phyloP scores from a whole-genome alignment of 192 early-diverging fungal species.

The Paraglomus occultum region DNA sequence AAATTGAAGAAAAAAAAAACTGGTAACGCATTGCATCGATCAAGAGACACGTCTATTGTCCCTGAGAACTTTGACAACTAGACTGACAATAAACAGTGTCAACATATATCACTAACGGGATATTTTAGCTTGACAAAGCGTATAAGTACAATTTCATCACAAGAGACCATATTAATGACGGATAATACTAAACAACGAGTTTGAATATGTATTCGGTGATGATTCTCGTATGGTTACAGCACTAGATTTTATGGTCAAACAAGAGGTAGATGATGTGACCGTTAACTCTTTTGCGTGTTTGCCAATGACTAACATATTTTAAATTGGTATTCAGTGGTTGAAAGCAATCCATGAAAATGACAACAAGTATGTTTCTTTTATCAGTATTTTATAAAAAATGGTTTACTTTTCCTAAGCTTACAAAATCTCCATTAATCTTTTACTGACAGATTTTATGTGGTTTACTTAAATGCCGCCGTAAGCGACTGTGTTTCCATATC shows the following conservation, averaged over 20 bases:
- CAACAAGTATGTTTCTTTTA: conserved; percentile 20
- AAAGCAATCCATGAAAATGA: conserved; percentile 21
- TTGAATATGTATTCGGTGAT: conserved; percentile 25
- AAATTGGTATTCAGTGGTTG: conserved; percentile 18
- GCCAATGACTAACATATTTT: not conserved
- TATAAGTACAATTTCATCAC: conserved; percentile 9
- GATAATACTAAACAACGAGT: conserved; percentile 21
- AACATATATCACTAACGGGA: conserved; percentile 29
- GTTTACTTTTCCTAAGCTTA: conserved; percentile 2
- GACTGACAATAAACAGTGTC: no score
- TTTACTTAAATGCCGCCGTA: conserved; percentile 7
- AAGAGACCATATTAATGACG: conserved; percentile 22
- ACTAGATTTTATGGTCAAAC: conserved; percentile 17
- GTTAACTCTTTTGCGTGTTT: not conserved
- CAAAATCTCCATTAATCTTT: not conserved
- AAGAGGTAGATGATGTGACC: conserved; percentile 9
- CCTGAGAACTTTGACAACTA: no score
- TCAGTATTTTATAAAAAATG: not conserved
- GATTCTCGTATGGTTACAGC: conserved; percentile 9
- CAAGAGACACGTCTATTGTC: no score
- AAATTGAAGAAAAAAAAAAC: no score
- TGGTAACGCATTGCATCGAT: no score
- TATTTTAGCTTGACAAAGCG: conserved; percentile 17
- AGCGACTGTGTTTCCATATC: not conserved
- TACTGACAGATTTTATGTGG: conserved; percentile 28